Evolutionary conservation across 768 basidiomycete species (phyloP).

Genomic region (Thelephora ganbajun): DNA sequence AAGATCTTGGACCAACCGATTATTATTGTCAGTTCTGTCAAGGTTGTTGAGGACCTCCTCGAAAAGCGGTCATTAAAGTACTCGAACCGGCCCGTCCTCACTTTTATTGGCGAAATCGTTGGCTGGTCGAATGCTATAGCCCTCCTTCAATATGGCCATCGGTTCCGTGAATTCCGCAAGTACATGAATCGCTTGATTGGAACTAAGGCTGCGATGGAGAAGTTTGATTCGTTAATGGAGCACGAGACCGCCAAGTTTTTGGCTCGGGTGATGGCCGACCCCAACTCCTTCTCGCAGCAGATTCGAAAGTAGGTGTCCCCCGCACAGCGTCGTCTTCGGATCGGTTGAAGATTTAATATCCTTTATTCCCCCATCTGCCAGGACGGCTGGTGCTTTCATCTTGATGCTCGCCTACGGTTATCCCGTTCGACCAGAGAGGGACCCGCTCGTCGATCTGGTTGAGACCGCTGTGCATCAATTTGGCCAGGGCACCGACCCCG

Average conservation of each 20-base stretch:
- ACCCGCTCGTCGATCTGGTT: slow-evolving; percentile 14
- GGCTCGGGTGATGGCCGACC: slow-evolving; percentile 15
- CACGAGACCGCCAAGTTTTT: slow-evolving; percentile 20
- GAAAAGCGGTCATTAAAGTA: slow-evolving; percentile 14
- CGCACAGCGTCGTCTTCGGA: not conserved
- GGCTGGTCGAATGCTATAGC: slow-evolving; percentile 13
- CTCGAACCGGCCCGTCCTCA: slow-evolving; percentile 11
- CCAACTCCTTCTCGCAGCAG: slow-evolving; percentile 12
- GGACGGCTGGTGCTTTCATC: slow-evolving; percentile 15
- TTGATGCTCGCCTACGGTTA: slow-evolving; percentile 18
- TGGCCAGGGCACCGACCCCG: slow-evolving; percentile 13
- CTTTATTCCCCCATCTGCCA: slow-evolving; percentile 4
- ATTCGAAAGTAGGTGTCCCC: slow-evolving; percentile 21
- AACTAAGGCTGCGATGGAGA: slow-evolving; percentile 4
- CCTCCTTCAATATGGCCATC: slow-evolving; percentile 13
- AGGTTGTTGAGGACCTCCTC: slow-evolving; percentile 13
- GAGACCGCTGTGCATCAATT: slow-evolving; percentile 15
- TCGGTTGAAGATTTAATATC: not conserved
- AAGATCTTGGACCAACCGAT: slow-evolving; percentile 9
- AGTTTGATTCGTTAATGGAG: slow-evolving; percentile 16
- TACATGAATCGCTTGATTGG: not conserved
- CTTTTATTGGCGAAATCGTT: slow-evolving; percentile 10
- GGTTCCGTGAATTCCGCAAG: slow-evolving; percentile 11
- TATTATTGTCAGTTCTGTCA: slow-evolving; percentile 11
- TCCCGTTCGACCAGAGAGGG: slow-evolving; percentile 10